Evolutionary conservation across 208 protist genomes (phyloP).

Genomic region (Leishmania tarentolae): DNA sequence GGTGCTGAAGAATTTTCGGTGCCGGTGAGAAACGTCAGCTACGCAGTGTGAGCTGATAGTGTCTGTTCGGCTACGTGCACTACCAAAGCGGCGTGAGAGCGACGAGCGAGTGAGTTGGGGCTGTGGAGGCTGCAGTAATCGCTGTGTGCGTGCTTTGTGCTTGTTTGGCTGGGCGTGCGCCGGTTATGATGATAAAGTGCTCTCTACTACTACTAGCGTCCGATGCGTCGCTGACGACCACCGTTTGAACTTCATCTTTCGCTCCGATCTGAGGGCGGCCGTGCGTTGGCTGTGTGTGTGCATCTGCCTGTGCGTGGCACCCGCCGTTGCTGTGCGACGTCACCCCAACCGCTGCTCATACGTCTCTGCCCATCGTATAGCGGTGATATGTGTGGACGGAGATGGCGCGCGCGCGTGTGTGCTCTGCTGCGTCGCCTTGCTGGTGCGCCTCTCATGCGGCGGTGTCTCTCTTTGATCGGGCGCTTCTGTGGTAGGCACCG

Average conservation of each 20-base stretch:
- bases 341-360: slow-evolving; percentile 32
- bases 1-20: too few species aligned
- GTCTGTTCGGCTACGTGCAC: slow-evolving; percentile 29
- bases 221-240: slow-evolving; percentile 29
- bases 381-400: slow-evolving; percentile 36
- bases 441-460: neutral
- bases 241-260: slow-evolving; percentile 55
- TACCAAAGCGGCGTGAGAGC: slow-evolving; percentile 30
- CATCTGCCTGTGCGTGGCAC: neutral
- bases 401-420: slow-evolving; percentile 1
- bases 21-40: slow-evolving; percentile 18
- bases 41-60: slow-evolving; percentile 35
- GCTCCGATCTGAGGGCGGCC: slow-evolving; percentile 52
- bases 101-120: too few species aligned
- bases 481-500: slow-evolving; percentile 6
- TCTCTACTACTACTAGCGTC: slow-evolving; percentile 33
- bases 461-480: slow-evolving; percentile 10
- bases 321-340: slow-evolving; percentile 7
- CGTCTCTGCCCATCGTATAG: slow-evolving; percentile 23
- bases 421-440: neutral
- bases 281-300: neutral
- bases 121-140: neutral
- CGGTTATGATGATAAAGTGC: slow-evolving; percentile 32
- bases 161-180: neutral
- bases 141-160: neutral